Evolutionary conservation across 2,329 filamentous ascomycete species (phyloP).

Genomic region (Claviceps digitariae): DNA sequence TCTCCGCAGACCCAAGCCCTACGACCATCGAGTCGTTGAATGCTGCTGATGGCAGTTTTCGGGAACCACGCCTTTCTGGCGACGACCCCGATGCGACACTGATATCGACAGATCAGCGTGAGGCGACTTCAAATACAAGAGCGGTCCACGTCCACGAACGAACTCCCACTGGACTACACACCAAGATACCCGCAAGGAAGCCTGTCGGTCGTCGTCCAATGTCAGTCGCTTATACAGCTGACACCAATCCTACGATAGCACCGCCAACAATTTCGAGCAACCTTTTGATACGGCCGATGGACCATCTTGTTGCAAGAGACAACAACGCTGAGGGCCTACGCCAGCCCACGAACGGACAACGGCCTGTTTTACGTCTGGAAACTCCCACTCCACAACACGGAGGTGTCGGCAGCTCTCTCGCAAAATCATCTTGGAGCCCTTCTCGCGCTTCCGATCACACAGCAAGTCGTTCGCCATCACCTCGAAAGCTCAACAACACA

Average conservation of each 20-base stretch:
- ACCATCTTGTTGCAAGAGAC: no score
- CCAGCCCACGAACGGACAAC: neutral
- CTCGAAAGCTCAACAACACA: slow-evolving; percentile 17
- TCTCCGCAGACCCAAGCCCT: neutral
- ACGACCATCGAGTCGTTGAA: neutral
- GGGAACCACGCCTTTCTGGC: neutral
- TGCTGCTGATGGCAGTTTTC: neutral
- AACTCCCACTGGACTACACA: slow-evolving; percentile 8
- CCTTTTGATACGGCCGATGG: neutral
- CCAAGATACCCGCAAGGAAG: slow-evolving; percentile 13
- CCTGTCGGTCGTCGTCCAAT: slow-evolving; percentile 16
- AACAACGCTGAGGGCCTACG: neutral
- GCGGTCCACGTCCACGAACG: neutral
- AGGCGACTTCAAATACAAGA: neutral
- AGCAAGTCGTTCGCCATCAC: slow-evolving; percentile 23
- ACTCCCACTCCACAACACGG: neutral
- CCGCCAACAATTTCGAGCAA: neutral
- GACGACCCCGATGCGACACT: neutral
- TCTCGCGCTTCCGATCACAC: neutral
- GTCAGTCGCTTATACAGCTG: neutral
- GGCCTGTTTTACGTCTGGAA: neutral
- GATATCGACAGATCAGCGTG: neutral
- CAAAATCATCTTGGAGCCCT: neutral
- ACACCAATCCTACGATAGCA: neutral
- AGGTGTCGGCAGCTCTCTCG: neutral